phyloP scores from a whole-genome alignment of 441 rosid genomes.

The Populus trichocarpa region DNA sequence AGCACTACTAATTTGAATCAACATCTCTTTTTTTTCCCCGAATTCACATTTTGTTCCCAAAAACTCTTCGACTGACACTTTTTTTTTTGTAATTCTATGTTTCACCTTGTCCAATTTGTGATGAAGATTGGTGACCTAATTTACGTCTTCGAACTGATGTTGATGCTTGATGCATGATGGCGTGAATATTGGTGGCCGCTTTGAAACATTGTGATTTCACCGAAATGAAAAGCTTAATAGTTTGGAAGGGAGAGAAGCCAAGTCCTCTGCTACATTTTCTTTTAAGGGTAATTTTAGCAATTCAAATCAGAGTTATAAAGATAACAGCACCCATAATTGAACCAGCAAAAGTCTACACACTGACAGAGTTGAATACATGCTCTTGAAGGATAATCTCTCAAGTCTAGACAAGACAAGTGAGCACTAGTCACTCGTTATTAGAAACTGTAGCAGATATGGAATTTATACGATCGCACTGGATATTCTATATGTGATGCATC shows the following conservation, averaged over 20 bases:
- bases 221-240: neutral
- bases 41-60: neutral
- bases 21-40: neutral
- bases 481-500: neutral
- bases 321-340: neutral
- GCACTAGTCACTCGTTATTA: neutral
- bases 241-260: neutral
- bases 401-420: neutral
- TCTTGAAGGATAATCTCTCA: neutral
- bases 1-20: neutral
- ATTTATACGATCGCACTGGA: neutral
- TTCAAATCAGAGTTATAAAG: neutral
- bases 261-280: neutral
- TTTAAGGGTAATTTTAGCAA: neutral
- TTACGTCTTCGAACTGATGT: neutral
- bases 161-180: too few species aligned
- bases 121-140: too few species aligned
- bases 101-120: too few species aligned
- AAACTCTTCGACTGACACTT: too few species aligned
- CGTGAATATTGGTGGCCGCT: too few species aligned
- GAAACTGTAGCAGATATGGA: neutral
- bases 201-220: neutral
- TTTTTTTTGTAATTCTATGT: too few species aligned
- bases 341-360: neutral
- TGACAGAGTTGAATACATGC: neutral